Conservation (phyloP, 441 rosid species). For the Kokia cookei region DNA sequence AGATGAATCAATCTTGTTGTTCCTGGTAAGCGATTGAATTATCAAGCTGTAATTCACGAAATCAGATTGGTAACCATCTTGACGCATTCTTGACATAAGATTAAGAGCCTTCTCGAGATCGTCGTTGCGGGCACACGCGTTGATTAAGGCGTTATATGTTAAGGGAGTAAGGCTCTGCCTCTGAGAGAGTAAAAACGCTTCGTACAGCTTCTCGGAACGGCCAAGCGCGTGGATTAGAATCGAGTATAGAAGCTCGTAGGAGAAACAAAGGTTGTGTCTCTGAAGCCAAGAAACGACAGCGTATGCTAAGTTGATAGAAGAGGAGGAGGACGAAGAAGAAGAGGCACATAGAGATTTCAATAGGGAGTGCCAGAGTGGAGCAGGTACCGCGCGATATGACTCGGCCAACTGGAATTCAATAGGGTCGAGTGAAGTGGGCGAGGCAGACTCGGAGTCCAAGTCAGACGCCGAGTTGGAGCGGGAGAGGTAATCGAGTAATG, state of each 20-base stretch:
- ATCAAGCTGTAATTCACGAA: conserved; percentile 82
- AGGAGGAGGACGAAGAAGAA: conserved; percentile 45
- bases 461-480: conserved; percentile 19
- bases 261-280: conserved; percentile 86
- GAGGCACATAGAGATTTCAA: conserved; percentile 68
- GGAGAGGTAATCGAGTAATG: conserved; percentile 68
- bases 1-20: conserved; percentile 63
- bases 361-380: conserved; percentile 87
- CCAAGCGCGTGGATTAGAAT: conserved; percentile 93
- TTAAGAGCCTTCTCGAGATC: conserved; percentile 86
- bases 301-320: conserved; percentile 62
- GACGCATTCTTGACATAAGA: conserved; percentile 83
- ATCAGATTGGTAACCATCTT: conserved; percentile 83
- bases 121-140: conserved; percentile 81
- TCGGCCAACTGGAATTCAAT: conserved; percentile 73
- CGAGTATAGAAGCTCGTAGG: conserved; percentile 88
- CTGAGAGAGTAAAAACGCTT: conserved; percentile 87
- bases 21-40: conserved; percentile 61
- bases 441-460: conserved; percentile 10
- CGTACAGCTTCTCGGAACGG: conserved; percentile 89
- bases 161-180: conserved; percentile 70
- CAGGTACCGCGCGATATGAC: conserved; percentile 88
- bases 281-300: conserved; percentile 88
- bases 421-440: conserved; percentile 46
- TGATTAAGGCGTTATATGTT: conserved; percentile 88